Evolutionary conservation across 108 stramenopile genomes (phyloP), one percentile per base, ranked within the genome.

Genomic region (Nitzschia sp.): DNA sequence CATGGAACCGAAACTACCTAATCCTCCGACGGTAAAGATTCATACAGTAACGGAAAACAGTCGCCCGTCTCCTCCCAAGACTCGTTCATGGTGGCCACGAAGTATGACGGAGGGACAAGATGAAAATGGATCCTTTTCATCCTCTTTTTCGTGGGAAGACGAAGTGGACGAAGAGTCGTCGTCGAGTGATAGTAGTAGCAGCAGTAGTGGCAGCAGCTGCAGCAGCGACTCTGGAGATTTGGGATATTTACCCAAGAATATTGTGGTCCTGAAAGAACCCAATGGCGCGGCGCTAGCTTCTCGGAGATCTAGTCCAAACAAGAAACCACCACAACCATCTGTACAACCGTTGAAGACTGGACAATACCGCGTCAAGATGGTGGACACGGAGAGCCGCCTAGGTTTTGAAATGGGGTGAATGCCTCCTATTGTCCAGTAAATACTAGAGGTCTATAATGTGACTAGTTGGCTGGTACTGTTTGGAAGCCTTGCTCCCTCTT

Each of bases 301-400:
- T 48, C 6, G 48, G 10, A 22, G 2, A 11, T 50, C 26, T 25
- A 14, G 29, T 26, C 50, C 44, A 12, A 52, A 40, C 12, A 37
- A 0, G 25, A 40, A 50, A 26, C 44, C 25, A 40, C 58, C 29
- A 53, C 29, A 52, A 20, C 3, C 15, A n/a, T 1, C 1, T 2
- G 17, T 9, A 3, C 1, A 17, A 22, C 11, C 53, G 0, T 20
- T 22, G 2, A 54, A 29, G 39, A 34, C 29, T 20, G 1, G 34
- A 2, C 62, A 41, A 12, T 62, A 61, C 39, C 57, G 44, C 19
- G 51, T 62, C 10, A 41, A 51, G 17, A 57, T 70, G 41, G 69
- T 70, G 17, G 59, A 70, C 51, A 70, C 69, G 26, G 59, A 70
- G 50, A 70, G 69, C 41, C 69, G 69, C 9, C 2, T 61, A 17